Percentiles rank a stretch among this genome's conserved stretches.
Conservation (phyloP, 805 yeast species). For the Yamadazyma olivae region DNA sequence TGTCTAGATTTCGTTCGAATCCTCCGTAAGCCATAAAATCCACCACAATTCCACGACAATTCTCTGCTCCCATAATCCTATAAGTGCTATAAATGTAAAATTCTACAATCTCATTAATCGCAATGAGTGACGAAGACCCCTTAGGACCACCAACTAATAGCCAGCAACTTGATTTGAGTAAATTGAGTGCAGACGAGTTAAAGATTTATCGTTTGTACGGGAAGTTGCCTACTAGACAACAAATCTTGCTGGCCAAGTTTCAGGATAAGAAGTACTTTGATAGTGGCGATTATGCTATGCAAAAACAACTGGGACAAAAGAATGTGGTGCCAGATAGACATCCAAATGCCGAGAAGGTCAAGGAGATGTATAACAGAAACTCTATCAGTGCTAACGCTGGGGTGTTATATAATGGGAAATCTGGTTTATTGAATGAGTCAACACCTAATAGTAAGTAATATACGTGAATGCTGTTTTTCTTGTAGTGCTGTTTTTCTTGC, state of each 20-base stretch:
- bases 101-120: too few relatives aligned
- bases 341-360: constrained; percentile 58
- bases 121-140: constrained; percentile 50
- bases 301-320: constrained; percentile 38
- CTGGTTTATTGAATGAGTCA: constrained; percentile 53
- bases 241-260: constrained; percentile 67
- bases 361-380: constrained; percentile 54
- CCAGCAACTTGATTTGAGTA: constrained; percentile 50
- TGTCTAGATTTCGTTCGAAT: too few relatives aligned
- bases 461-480: not conserved
- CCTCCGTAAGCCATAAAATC: too few relatives aligned
- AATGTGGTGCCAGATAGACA: constrained; percentile 38
- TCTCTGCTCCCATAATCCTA: too few relatives aligned
- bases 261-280: constrained; percentile 91
- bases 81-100: too few relatives aligned
- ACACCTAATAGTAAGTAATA: constrained; percentile 22
- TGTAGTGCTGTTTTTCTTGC: too few relatives aligned
- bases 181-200: constrained; percentile 74
- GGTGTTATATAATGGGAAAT: constrained; percentile 46
- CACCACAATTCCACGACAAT: too few relatives aligned
- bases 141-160: constrained; percentile 45
- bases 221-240: constrained; percentile 76
- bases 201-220: constrained; percentile 80
- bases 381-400: constrained; percentile 51
- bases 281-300: constrained; percentile 91